Conservation (phyloP, 73 alveolate species). For the Tetrahymena borealis region DNA sequence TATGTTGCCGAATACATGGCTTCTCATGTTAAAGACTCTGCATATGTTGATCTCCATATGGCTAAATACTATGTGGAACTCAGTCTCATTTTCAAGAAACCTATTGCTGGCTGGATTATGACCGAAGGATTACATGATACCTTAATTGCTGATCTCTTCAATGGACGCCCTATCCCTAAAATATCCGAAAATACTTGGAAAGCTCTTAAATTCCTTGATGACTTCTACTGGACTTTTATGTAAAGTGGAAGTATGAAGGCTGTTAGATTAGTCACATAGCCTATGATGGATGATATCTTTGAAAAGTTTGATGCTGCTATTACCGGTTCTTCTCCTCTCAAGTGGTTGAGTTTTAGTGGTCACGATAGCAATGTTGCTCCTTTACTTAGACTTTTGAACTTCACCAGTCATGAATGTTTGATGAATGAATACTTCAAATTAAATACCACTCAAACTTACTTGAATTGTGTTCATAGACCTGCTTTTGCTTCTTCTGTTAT, state of each 20-base stretch:
- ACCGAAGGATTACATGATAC: background rate
- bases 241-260: background rate
- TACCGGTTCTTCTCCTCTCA: background rate
- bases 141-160: background rate
- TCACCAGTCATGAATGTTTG: conserved; percentile 24
- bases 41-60: background rate
- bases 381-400: conserved; percentile 8
- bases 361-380: background rate
- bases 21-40: background rate
- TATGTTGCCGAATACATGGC: background rate
- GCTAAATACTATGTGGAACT: background rate
- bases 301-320: background rate
- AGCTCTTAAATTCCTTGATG: background rate
- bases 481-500: conserved; percentile 33
- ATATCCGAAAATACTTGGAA: background rate
- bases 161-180: background rate
- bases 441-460: background rate
- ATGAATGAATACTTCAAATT: conserved; percentile 8
- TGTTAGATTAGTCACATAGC: background rate
- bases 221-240: background rate
- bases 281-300: background rate
- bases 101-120: background rate
- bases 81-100: background rate
- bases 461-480: conserved; percentile 20
- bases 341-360: background rate